These are phyloP conservation scores for Musa troglodytarum DNA, from an alignment of 176 grass and related monocot species.

Conservation along the genomic window DNA sequence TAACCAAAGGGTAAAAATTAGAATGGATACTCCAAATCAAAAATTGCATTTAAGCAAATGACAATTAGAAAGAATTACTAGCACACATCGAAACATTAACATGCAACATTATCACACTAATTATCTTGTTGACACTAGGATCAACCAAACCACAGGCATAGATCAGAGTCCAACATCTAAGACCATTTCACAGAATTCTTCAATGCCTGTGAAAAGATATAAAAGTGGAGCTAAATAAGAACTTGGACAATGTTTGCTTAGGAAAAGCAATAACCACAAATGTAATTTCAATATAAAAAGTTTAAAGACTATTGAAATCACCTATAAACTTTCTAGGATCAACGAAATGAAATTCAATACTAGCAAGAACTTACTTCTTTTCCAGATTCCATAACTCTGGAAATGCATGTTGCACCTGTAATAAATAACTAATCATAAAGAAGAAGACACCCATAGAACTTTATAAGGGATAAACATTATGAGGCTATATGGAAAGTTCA, in stretches of 20 bases:
- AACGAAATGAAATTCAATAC: conserved; percentile 12
- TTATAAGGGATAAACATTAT: neutral
- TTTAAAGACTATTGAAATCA: neutral
- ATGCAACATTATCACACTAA: neutral
- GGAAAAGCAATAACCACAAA: neutral
- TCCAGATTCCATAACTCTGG: conserved; percentile 94
- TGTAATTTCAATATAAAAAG: neutral
- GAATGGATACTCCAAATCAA: neutral
- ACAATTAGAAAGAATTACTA: neutral
- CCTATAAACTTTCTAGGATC: neutral
- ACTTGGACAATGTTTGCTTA: neutral
- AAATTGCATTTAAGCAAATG: neutral
- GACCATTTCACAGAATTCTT: too few species aligned
- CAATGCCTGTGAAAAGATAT: too few species aligned
- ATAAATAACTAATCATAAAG: conserved; percentile 20
- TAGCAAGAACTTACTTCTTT: conserved; percentile 59
- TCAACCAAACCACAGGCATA: too few species aligned
- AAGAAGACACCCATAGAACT: neutral
- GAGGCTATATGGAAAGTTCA: neutral
- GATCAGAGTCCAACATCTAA: too few species aligned
- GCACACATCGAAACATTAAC: neutral
- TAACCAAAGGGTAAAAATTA: neutral
- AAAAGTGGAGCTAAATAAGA: too few species aligned
- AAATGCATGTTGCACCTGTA: conserved; percentile 80
- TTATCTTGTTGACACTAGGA: too few species aligned